Conservation (phyloP, 1,284 basidiomycete species). For the Apiotrichum akiyoshidainum region DNA sequence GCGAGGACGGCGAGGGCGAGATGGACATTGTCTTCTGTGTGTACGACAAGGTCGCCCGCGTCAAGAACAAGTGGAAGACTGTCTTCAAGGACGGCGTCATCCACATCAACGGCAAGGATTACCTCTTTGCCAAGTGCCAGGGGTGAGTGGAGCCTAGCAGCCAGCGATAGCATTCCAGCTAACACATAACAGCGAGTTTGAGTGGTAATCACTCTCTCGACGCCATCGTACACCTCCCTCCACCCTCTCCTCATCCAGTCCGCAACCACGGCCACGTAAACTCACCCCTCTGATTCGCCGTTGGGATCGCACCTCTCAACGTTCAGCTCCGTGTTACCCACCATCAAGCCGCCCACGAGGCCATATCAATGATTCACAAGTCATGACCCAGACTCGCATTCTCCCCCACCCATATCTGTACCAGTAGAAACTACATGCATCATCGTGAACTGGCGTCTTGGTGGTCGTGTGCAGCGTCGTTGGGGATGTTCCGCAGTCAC, state of each 20-base stretch:
- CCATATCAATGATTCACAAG: slow-evolving; percentile 4
- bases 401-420: slow-evolving; percentile 12
- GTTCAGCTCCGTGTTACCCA: not conserved
- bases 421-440: slow-evolving; percentile 22
- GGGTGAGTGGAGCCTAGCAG: slow-evolving; percentile 36
- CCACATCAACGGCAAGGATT: slow-evolving; percentile 93
- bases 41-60: slow-evolving; percentile 97
- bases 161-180: not conserved
- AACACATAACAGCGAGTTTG: slow-evolving; percentile 31
- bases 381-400: slow-evolving; percentile 3
- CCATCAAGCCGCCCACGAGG: not conserved
- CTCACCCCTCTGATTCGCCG: not conserved
- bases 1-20: slow-evolving; percentile 52
- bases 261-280: no score
- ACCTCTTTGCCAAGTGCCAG: slow-evolving; percentile 92
- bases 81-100: slow-evolving; percentile 99
- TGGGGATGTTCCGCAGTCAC: no score
- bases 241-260: no score
- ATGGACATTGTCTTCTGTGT: slow-evolving; percentile 96
- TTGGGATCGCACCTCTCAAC: not conserved
- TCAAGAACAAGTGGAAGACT: slow-evolving; percentile 99
- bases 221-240: not conserved
- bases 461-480: not conserved
- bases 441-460: not conserved
- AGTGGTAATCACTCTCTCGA: slow-evolving; percentile 25